Evolutionary conservation across 192 early-diverging fungal species (phyloP).

Genomic region (Backusella sp.): DNA sequence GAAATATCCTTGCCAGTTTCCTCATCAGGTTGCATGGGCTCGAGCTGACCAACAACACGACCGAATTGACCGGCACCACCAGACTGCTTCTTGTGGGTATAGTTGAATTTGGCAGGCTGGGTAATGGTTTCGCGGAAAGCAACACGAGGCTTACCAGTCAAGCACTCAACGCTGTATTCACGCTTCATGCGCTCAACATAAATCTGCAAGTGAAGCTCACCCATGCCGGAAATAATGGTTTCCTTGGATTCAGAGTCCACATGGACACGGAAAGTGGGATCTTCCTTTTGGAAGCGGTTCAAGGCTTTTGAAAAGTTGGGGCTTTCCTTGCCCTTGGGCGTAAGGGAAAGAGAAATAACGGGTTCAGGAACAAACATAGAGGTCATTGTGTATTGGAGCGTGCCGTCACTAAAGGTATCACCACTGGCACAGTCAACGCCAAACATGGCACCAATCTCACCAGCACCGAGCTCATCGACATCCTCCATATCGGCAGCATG

Average conservation of each 20-base stretch:
- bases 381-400: slow-evolving; percentile 78
- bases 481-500: slow-evolving; percentile 99
- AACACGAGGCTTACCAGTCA: slow-evolving; percentile 96
- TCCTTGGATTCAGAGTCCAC: slow-evolving; percentile 79
- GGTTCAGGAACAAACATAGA: slow-evolving; percentile 98
- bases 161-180: slow-evolving; percentile 95
- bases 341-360: slow-evolving; percentile 92
- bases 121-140: slow-evolving; percentile 96
- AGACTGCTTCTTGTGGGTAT: slow-evolving; percentile 99
- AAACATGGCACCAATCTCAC: slow-evolving; percentile 98
- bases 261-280: slow-evolving; percentile 84
- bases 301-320: slow-evolving; percentile 66
- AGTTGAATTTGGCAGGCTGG: slow-evolving; percentile 75
- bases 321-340: slow-evolving; percentile 88
- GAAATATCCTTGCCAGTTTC: slow-evolving; percentile 62
- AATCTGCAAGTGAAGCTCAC: slow-evolving; percentile 84
- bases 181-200: slow-evolving; percentile 99
- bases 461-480: slow-evolving; percentile 86
- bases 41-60: slow-evolving; percentile 87
- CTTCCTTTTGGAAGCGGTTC: slow-evolving; percentile 81
- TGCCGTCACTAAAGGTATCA: slow-evolving; percentile 96
- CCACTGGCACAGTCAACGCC: slow-evolving; percentile 96
- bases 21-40: slow-evolving; percentile 69
- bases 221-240: slow-evolving; percentile 89
- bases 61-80: slow-evolving; percentile 97